phyloP scores from a whole-genome alignment of 805 yeast species.

The Wickerhamiella slavikovae region DNA sequence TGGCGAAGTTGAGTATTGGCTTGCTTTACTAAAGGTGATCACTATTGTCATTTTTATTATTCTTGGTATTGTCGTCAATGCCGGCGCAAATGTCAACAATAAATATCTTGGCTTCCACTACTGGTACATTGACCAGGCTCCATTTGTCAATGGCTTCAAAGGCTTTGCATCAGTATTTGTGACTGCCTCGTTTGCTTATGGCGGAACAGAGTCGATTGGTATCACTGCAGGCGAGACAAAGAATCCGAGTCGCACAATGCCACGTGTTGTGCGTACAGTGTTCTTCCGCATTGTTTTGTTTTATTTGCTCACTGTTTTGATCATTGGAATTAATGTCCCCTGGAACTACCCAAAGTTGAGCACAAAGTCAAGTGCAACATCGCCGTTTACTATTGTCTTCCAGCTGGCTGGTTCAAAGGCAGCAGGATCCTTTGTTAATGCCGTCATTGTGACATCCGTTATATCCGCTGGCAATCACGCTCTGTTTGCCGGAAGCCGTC shows the following conservation, averaged over 20 bases:
- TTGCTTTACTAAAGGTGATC: slow-evolving; percentile 40
- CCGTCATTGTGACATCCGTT: slow-evolving; percentile 39
- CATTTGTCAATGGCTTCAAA: slow-evolving; percentile 18
- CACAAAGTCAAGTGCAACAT: slow-evolving; percentile 23
- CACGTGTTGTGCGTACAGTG: slow-evolving; percentile 35
- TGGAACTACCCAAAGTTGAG: slow-evolving; percentile 28
- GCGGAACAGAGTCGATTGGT: slow-evolving; percentile 38
- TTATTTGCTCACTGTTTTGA: slow-evolving; percentile 32
- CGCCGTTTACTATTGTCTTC: slow-evolving; percentile 26
- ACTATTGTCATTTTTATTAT: slow-evolving; percentile 44
- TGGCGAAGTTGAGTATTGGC: slow-evolving; percentile 49
- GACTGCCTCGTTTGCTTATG: slow-evolving; percentile 35
- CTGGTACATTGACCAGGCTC: slow-evolving; percentile 32
- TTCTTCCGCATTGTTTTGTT: slow-evolving; percentile 32
- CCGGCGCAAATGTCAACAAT: slow-evolving; percentile 31
- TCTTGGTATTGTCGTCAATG: slow-evolving; percentile 34
- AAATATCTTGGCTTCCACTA: slow-evolving; percentile 29
- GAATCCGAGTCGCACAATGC: slow-evolving; percentile 37
- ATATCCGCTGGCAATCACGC: slow-evolving; percentile 48
- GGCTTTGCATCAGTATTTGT: slow-evolving; percentile 33
- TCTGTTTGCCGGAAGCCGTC: slow-evolving; percentile 42
- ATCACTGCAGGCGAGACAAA: slow-evolving; percentile 41
- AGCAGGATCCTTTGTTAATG: slow-evolving; percentile 32
- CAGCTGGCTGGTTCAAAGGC: slow-evolving; percentile 24
- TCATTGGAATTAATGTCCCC: slow-evolving; percentile 40